Evolutionary conservation across 1,284 basidiomycete species (phyloP).

Genomic region (Sporisorium reilianum): DNA sequence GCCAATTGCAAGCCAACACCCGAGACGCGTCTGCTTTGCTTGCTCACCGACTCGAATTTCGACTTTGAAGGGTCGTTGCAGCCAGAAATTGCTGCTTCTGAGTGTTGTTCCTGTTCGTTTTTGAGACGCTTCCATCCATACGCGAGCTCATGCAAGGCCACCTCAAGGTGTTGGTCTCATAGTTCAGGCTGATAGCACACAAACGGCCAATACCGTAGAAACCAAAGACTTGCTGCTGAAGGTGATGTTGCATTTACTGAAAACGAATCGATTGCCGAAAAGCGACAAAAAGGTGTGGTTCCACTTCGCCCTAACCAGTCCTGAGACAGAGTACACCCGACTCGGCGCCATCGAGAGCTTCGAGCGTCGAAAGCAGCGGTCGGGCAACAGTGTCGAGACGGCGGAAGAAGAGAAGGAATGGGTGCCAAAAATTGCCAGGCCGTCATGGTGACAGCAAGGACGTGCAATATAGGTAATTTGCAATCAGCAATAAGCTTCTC

Average conservation of each 20-base stretch:
- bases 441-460: constrained; percentile 61
- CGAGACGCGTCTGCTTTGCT: constrained; percentile 2
- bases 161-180: neutral
- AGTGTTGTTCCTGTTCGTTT: neutral
- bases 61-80: constrained; percentile 38
- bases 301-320: constrained; percentile 30
- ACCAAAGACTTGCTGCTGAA: too few relatives aligned
- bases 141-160: neutral
- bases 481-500: constrained; percentile 67
- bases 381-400: neutral
- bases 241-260: neutral
- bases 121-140: neutral
- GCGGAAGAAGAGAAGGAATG: constrained; percentile 38
- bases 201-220: too few relatives aligned
- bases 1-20: neutral
- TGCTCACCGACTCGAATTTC: constrained; percentile 5
- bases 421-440: constrained; percentile 65
- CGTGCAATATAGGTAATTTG: constrained; percentile 66
- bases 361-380: constrained; percentile 13
- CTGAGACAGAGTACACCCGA: neutral
- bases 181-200: neutral
- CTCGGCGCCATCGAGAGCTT: constrained; percentile 18
- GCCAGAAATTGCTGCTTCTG: neutral
- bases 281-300: neutral
- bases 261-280: neutral